Conservation (phyloP, 805 yeast genomes). For the Saturnispora gosingensis region DNA sequence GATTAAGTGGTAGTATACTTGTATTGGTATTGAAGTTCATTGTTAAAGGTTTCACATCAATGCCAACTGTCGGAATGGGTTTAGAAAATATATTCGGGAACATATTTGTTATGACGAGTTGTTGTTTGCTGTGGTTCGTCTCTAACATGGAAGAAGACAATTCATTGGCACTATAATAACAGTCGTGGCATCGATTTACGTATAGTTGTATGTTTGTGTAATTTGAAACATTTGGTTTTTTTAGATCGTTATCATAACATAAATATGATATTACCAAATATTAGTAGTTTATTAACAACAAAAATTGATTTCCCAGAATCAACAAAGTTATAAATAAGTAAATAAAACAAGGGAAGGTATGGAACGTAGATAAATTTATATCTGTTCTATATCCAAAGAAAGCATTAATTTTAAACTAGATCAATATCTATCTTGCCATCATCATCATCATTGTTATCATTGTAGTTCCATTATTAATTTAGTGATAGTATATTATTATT, state of each 20-base stretch:
- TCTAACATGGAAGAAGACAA: conserved; percentile 96
- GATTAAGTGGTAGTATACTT: conserved; percentile 84
- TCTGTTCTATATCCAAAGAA: neutral
- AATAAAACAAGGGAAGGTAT: neutral
- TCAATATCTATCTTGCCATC: neutral
- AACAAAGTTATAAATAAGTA: neutral
- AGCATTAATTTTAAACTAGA: neutral
- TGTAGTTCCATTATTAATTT: neutral
- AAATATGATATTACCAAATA: neutral
- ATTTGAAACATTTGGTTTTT: neutral
- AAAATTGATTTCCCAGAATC: neutral
- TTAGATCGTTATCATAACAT: neutral
- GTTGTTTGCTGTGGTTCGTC: conserved; percentile 84
- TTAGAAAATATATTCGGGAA: conserved; percentile 78
- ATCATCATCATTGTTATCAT: neutral
- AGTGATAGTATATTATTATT: neutral
- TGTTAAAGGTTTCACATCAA: conserved; percentile 57
- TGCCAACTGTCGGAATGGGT: conserved; percentile 94
- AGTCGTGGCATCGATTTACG: neutral
- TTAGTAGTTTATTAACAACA: neutral
- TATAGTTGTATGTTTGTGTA: neutral
- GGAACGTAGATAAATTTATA: neutral
- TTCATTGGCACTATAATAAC: conserved; percentile 51
- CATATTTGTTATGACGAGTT: conserved; percentile 74
- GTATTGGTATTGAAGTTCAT: conserved; percentile 80